A percentile compares a stretch with the other conserved stretches of the same genome.
Conservation (phyloP, 169 alveolate species). For the Ichthyophthirius multifiliis region DNA sequence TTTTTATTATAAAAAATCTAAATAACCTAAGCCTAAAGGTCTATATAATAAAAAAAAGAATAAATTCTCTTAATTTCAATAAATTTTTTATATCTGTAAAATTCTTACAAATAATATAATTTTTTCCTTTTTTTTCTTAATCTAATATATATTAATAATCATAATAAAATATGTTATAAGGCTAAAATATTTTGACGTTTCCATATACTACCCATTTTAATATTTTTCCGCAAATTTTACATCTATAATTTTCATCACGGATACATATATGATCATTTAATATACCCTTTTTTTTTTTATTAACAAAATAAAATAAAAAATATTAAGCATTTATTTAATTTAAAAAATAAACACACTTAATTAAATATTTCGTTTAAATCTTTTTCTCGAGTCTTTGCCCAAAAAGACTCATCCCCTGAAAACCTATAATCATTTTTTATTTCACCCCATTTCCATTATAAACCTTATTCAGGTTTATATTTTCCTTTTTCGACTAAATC, state of each 20-base stretch:
- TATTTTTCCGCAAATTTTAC: not conserved
- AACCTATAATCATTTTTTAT: not conserved
- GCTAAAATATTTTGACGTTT: not conserved
- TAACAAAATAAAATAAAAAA: not conserved
- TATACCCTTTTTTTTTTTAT: not conserved
- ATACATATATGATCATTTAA: not conserved
- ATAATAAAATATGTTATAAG: not conserved
- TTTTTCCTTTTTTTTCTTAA: not conserved
- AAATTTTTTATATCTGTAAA: not conserved
- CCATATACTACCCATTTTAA: conserved; percentile 4
- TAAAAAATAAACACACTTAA: not conserved
- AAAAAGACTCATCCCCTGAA: not conserved
- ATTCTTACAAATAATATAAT: not conserved
- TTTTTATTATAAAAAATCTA: not conserved
- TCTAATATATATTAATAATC: not conserved
- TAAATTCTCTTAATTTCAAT: not conserved
- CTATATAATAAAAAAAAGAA: not conserved
- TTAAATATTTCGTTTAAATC: not conserved
- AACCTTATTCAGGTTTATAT: not conserved
- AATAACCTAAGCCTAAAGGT: not conserved
- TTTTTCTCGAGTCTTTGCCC: not conserved
- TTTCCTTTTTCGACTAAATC: conserved; percentile 4
- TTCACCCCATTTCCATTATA: not conserved
- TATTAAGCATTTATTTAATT: not conserved
- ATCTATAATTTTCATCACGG: not conserved